Evolutionary conservation across 768 basidiomycete genomes (phyloP).

Genomic region (Amanita muscaria): DNA sequence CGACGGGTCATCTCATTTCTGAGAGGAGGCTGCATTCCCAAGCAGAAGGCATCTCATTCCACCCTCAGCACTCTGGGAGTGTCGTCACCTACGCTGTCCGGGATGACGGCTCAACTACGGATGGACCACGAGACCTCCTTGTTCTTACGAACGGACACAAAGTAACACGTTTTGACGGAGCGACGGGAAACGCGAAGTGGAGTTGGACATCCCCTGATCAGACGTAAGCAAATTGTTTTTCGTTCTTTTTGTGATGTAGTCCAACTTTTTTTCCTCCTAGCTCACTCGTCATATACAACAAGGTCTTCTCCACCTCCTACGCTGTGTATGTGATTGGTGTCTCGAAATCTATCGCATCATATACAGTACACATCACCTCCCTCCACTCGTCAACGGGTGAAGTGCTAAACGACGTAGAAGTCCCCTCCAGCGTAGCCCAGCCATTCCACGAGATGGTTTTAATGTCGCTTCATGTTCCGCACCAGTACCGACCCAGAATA

Average conservation of each 20-base stretch:
- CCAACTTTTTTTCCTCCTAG: slow-evolving; percentile 26
- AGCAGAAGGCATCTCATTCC: slow-evolving; percentile 33
- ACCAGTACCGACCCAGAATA: slow-evolving; percentile 21
- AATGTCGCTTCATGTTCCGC: slow-evolving; percentile 17
- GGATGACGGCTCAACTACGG: slow-evolving; percentile 13
- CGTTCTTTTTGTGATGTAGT: not conserved
- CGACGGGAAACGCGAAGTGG: slow-evolving; percentile 55
- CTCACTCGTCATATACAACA: slow-evolving; percentile 54
- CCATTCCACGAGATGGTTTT: slow-evolving; percentile 24
- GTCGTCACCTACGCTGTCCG: slow-evolving; percentile 32
- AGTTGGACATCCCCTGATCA: slow-evolving; percentile 63
- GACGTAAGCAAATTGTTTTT: slow-evolving; percentile 40
- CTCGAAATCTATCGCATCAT: slow-evolving; percentile 39
- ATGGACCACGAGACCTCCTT: slow-evolving; percentile 26
- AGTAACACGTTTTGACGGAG: slow-evolving; percentile 40
- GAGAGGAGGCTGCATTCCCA: slow-evolving; percentile 54
- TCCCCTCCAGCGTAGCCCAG: slow-evolving; percentile 42
- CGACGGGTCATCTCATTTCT: slow-evolving; percentile 53
- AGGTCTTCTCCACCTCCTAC: slow-evolving; percentile 42
- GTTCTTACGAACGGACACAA: slow-evolving; percentile 54
- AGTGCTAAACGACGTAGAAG: slow-evolving; percentile 35
- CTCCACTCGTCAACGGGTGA: slow-evolving; percentile 48
- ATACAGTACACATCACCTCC: slow-evolving; percentile 60
- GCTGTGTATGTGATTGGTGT: slow-evolving; percentile 53
- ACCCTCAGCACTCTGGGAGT: slow-evolving; percentile 51